Base-by-base conservation (phyloP, 176 grass and related monocot genomes). In the Zoysia japonica region DNA sequence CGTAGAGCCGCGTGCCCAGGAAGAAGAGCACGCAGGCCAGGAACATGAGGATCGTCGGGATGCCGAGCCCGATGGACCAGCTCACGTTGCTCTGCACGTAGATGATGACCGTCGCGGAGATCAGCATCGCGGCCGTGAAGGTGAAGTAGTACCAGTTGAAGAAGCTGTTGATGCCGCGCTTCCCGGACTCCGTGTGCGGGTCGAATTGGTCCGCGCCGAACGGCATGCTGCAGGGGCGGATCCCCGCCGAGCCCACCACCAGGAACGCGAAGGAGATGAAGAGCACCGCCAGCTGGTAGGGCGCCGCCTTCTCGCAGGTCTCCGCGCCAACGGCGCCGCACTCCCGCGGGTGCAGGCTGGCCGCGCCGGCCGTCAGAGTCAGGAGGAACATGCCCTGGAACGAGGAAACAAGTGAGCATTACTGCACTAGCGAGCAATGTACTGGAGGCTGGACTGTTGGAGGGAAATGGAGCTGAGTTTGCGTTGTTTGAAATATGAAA, bases 141-240 rank as follows among this genome's bases (percentile, higher is more conserved):
- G 92, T 91, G 88, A 99, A 99, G 90, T 99, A 99, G 81, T 99
- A 99, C 96, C 96, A 99, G 90, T 96, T 99, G 84, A 99, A 99
- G 90, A 99, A 99, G 76, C 96, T 99, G 90, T 95, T 93, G 92
- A 99, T 99, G 19, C 96, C 96, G 35, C 90, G 80, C 86, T 88
- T 93, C 43, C 96, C 96, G 1, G 92, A 82, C 84, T 99, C 96
- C 3, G 90, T 95, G 60, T 72, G 54, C 4, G 88, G 88, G 79
- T 99, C 82, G 82, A 99, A 99, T 70, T 99, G 96, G 88, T 97
- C 93, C 0, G 93, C 93, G 11, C 93, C 93, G 76, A 97, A 97
- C 4, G 90, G 93, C 88, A 97, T 93, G 88, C 90, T 97, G 88
- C 93, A 97, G 1, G 93, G 93, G 6, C 93, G 88, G 73, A 97